Percentiles rank a stretch among this genome's conserved stretches.
phyloP scores from a whole-genome alignment of 2,329 filamentous ascomycete genomes.

The Pseudogymnoascus pannorum region DNA sequence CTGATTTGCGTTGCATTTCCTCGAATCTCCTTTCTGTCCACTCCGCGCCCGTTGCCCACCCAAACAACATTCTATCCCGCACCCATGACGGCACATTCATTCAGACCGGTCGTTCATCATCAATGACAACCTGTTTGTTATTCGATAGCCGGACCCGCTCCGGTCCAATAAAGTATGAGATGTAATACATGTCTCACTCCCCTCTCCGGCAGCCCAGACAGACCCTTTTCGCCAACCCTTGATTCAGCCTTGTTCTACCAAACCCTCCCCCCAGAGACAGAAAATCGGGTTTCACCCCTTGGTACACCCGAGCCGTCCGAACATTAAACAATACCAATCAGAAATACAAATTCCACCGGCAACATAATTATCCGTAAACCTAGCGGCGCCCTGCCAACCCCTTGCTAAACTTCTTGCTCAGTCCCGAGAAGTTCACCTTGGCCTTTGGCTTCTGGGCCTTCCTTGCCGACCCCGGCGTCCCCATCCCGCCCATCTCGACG shows the following conservation, averaged over 20 bases:
- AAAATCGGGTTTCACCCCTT: not conserved
- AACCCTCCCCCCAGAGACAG: not conserved
- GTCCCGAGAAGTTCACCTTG: not conserved
- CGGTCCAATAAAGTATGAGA: not conserved
- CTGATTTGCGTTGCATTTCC: not conserved
- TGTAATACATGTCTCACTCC: constrained; percentile 9
- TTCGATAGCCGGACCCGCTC: not conserved
- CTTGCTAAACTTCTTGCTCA: constrained; percentile 7
- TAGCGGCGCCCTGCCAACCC: not conserved
- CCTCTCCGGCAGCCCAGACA: constrained; percentile 2
- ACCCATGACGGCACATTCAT: constrained; percentile 1
- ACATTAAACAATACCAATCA: not conserved
- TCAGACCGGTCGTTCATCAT: constrained; percentile 5
- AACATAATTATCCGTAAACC: not conserved
- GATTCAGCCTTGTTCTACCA: not conserved
- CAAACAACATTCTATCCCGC: not conserved
- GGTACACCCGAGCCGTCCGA: not conserved
- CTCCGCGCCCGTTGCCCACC: not conserved
- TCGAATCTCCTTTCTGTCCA: not conserved
- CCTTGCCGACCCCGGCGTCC: not conserved
- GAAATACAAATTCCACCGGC: not conserved
- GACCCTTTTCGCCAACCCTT: not conserved
- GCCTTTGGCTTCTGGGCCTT: constrained; percentile 4
- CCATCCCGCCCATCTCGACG: not conserved
- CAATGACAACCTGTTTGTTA: not conserved